These are phyloP conservation scores for Mucuna pruriens DNA, from an alignment of 306 rosid genomes.

Conservation along the genomic window DNA sequence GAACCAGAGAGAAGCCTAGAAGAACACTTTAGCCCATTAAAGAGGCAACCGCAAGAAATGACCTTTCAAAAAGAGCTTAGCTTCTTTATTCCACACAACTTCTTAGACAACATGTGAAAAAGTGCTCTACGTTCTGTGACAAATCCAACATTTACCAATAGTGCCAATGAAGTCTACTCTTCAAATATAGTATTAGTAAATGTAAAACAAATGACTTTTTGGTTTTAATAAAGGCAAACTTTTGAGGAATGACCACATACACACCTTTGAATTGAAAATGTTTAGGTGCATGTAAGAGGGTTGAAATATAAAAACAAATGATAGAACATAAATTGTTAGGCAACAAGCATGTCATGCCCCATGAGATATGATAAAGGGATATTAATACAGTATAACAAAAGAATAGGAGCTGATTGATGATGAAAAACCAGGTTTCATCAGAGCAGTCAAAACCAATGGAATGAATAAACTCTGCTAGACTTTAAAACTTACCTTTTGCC, in stretches of 20 bases:
- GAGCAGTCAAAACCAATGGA: constrained; percentile 7
- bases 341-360: not conserved
- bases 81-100: not conserved
- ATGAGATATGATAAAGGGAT: not conserved
- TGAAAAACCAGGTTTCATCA: not conserved
- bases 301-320: constrained; percentile 1
- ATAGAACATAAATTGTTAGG: not conserved
- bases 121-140: not conserved
- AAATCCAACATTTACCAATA: not conserved
- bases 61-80: not conserved
- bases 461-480: not conserved
- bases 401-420: constrained; percentile 21
- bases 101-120: constrained; percentile 2
- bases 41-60: constrained; percentile 11
- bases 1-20: constrained; percentile 11
- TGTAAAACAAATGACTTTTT: not conserved
- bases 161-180: not conserved
- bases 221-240: constrained; percentile 10
- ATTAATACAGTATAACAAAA: not conserved
- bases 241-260: not conserved
- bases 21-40: not conserved
- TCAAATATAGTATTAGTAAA: too few species aligned
- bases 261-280: not conserved
- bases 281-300: not conserved
- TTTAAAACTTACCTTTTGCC: constrained; percentile 48